phyloP scores from a whole-genome alignment of 2,329 filamentous ascomycete species.

The Xylariaceae sp. region DNA sequence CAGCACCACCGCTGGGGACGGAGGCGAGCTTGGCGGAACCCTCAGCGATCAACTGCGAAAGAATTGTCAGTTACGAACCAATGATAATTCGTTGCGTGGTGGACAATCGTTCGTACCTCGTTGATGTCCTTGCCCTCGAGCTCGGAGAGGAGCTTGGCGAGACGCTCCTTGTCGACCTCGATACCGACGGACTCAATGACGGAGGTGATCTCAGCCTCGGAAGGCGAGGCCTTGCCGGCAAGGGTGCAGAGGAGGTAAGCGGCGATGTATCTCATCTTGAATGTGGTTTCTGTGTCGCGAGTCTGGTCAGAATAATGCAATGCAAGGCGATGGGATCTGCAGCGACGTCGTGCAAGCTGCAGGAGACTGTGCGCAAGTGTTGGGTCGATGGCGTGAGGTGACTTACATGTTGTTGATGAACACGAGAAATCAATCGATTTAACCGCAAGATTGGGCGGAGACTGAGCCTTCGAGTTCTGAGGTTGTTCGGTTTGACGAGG shows the following conservation, averaged over 20 bases:
- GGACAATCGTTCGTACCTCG: slow-evolving; percentile 57
- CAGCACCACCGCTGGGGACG: slow-evolving; percentile 86
- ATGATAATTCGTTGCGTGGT: background rate
- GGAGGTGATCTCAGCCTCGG: slow-evolving; percentile 75
- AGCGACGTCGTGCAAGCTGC: background rate
- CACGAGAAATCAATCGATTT: slow-evolving; percentile 99
- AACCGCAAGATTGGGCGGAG: slow-evolving; percentile 95
- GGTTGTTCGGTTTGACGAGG: slow-evolving; percentile 28
- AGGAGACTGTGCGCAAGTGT: background rate
- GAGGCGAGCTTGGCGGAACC: slow-evolving; percentile 93
- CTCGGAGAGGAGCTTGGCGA: slow-evolving; percentile 82
- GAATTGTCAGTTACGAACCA: slow-evolving; percentile 19
- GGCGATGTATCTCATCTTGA: slow-evolving; percentile 99
- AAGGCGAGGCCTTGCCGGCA: slow-evolving; percentile 85
- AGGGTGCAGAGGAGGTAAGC: slow-evolving; percentile 97
- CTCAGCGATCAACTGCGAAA: slow-evolving; percentile 74
- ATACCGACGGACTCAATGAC: slow-evolving; percentile 93
- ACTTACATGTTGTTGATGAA: slow-evolving; percentile 44
- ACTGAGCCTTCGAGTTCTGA: slow-evolving; percentile 94
- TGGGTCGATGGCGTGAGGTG: slow-evolving; percentile 5
- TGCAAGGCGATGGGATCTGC: background rate
- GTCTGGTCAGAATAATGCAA: slow-evolving; percentile 18
- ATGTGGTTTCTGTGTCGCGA: slow-evolving; percentile 29
- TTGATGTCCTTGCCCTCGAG: slow-evolving; percentile 88
- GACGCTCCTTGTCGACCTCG: slow-evolving; percentile 83